A percentile compares a stretch with the other conserved stretches of the same genome.
Evolutionary conservation across 108 stramenopile genomes (phyloP).

Genomic region (Pseudonitzschia multiseries): DNA sequence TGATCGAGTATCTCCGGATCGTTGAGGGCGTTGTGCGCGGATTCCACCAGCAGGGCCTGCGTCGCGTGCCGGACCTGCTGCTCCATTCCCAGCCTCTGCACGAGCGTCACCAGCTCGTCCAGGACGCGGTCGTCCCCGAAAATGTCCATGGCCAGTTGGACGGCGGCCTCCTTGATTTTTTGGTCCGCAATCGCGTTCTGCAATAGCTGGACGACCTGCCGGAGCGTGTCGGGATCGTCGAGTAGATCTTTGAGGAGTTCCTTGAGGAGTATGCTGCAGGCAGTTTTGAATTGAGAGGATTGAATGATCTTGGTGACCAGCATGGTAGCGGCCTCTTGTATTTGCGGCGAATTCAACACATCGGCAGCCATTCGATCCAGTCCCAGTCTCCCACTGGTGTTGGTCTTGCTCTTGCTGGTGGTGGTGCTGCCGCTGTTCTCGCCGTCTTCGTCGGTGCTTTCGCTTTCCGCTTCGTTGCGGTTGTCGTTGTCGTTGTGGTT

Average conservation of each 20-base stretch:
- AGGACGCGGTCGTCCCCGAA: conserved; percentile 76
- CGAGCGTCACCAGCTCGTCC: conserved; percentile 58
- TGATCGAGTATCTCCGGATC: conserved; percentile 88
- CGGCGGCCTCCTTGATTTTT: conserved; percentile 55
- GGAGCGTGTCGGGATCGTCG: conserved; percentile 68
- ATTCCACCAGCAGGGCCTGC: conserved; percentile 63
- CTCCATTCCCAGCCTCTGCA: conserved; percentile 71
- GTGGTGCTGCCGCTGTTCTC: background rate
- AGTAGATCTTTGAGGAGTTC: conserved; percentile 77
- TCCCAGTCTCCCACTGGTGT: conserved; percentile 5
- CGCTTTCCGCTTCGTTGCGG: conserved; percentile 4
- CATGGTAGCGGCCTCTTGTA: conserved; percentile 47
- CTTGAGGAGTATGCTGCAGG: conserved; percentile 54
- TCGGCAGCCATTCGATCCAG: conserved; percentile 41
- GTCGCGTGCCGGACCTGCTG: conserved; percentile 58
- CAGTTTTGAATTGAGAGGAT: conserved; percentile 63
- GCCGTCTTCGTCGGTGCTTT: conserved; percentile 6
- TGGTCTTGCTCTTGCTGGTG: background rate
- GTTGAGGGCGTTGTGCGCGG: conserved; percentile 79
- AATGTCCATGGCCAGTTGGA: conserved; percentile 60
- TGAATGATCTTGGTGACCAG: conserved; percentile 55
- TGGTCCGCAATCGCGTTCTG: conserved; percentile 72
- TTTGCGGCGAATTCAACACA: conserved; percentile 35
- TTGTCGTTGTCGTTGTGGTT: background rate
- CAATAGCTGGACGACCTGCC: conserved; percentile 67